A percentile compares a stretch with the other conserved stretches of the same genome.
Conservation (phyloP, 805 yeast species). For the Spathaspora passalidarum region DNA sequence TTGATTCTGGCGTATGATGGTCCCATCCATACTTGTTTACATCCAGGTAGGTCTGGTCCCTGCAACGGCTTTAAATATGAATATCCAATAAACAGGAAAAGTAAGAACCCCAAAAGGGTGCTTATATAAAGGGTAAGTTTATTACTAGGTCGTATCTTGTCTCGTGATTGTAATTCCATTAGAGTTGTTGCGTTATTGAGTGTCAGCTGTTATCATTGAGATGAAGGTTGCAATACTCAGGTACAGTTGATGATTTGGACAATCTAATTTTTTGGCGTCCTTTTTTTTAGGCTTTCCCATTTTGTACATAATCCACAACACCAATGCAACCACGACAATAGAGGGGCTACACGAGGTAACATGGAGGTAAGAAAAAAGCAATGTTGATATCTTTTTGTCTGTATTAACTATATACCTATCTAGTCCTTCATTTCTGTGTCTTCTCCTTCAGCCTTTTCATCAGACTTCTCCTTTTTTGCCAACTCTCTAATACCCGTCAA, state of each 20-base stretch:
- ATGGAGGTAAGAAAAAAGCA: too few relatives aligned
- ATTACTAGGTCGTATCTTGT: slow-evolving; percentile 4
- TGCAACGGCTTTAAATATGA: slow-evolving; percentile 8
- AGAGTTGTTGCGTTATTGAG: not conserved
- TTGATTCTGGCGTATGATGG: slow-evolving; percentile 77
- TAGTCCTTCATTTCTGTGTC: slow-evolving; percentile 4
- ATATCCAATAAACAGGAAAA: slow-evolving; percentile 13
- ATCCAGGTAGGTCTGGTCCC: slow-evolving; percentile 41
- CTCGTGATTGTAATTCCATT: not conserved
- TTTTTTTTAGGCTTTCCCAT: not conserved
- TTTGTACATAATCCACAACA: too few relatives aligned
- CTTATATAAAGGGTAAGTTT: slow-evolving; percentile 11
- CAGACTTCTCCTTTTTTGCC: slow-evolving; percentile 13
- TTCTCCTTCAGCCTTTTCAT: slow-evolving; percentile 4
- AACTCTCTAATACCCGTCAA: slow-evolving; percentile 39
- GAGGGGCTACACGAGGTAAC: too few relatives aligned
- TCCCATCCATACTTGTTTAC: slow-evolving; percentile 73
- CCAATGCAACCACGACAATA: too few relatives aligned
- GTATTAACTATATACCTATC: not conserved
- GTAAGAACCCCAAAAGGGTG: slow-evolving; percentile 15
- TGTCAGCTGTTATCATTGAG: too few relatives aligned
- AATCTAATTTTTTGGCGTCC: not conserved
- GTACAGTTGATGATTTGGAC: too few relatives aligned
- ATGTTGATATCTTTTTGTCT: too few relatives aligned
- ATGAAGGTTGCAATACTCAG: too few relatives aligned